These are phyloP conservation scores for Diplogelasinospora grovesii DNA, from an alignment of 495 filamentous ascomycete species.

Conservation along the genomic window DNA sequence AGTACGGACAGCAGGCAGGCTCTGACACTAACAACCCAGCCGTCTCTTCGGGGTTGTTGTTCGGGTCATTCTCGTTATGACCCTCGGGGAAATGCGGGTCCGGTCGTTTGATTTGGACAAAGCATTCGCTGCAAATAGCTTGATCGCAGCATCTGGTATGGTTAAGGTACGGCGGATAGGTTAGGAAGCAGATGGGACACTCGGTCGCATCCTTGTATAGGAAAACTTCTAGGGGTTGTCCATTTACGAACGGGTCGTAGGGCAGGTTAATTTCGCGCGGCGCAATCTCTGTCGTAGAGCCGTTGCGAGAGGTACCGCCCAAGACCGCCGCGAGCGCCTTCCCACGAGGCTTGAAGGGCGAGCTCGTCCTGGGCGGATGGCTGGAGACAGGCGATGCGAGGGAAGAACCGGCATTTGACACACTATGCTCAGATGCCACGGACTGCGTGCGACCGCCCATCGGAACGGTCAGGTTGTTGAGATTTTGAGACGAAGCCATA, in stretches of 20 bases:
- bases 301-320: constrained; percentile 59
- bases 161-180: constrained; percentile 95
- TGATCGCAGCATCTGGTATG: constrained; percentile 94
- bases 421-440: constrained; percentile 56
- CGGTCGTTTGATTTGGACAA: constrained; percentile 95
- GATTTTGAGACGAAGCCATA: constrained; percentile 30
- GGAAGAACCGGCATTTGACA: constrained; percentile 44
- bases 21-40: constrained; percentile 76
- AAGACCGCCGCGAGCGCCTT: constrained; percentile 80
- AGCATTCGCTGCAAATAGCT: constrained; percentile 96
- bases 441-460: constrained; percentile 71
- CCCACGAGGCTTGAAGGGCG: constrained; percentile 54
- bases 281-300: constrained; percentile 57
- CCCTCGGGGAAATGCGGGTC: constrained; percentile 95
- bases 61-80: constrained; percentile 45
- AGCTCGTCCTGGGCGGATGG: constrained; percentile 22
- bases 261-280: constrained; percentile 76
- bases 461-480: constrained; percentile 67
- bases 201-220: constrained; percentile 86
- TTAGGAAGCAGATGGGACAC: constrained; percentile 94
- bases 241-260: constrained; percentile 82
- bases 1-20: constrained; percentile 91
- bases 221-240: constrained; percentile 83
- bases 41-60: constrained; percentile 40
- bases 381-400: constrained; percentile 53